These are phyloP conservation scores for Acacia crassicarpa DNA, from an alignment of 306 rosid genomes.

Conservation along the genomic window DNA sequence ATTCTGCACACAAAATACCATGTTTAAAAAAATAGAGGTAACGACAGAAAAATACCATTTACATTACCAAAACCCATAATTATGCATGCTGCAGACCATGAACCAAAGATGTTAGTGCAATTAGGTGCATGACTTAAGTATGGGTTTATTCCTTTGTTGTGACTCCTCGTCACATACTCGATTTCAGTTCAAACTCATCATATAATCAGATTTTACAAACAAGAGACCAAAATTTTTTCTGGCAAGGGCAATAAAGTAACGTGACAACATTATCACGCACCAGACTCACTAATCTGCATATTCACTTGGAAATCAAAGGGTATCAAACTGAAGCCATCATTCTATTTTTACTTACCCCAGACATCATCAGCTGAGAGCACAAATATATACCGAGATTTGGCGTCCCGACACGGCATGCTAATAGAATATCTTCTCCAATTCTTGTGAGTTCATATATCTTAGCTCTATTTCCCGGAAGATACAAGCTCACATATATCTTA, in stretches of 20 bases:
- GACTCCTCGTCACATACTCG: not conserved
- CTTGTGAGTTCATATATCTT: slow-evolving; percentile 8
- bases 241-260: slow-evolving; percentile 1
- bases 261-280: slow-evolving; percentile 9
- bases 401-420: not conserved
- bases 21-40: too few species aligned
- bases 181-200: not conserved
- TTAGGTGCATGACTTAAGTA: not conserved
- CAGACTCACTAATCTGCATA: slow-evolving; percentile 10
- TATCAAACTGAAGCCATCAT: too few species aligned
- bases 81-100: too few species aligned
- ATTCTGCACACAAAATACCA: too few species aligned
- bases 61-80: too few species aligned
- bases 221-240: slow-evolving; percentile 25
- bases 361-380: not conserved
- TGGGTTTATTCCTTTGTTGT: not conserved
- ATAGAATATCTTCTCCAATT: not conserved
- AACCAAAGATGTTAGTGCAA: not conserved
- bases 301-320: too few species aligned
- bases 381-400: not conserved
- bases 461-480: not conserved
- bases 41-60: too few species aligned
- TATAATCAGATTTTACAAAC: not conserved
- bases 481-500: slow-evolving; percentile 21
- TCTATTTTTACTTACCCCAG: slow-evolving; percentile 19